phyloP scores from a whole-genome alignment of 2,329 filamentous ascomycete species.

The Microascus cirrosus region DNA sequence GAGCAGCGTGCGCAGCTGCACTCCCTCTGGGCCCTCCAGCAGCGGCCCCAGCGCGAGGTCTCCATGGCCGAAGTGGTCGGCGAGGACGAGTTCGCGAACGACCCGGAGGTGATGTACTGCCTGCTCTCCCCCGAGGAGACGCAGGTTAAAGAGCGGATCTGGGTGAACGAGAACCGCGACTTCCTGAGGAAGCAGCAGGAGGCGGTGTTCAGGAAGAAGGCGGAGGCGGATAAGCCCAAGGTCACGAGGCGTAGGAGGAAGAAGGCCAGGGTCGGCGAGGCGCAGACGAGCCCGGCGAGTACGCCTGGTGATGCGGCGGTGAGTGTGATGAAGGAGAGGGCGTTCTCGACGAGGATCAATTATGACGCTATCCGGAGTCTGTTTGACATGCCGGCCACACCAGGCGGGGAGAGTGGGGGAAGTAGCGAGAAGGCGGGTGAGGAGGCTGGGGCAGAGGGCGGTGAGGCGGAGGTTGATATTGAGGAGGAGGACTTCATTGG shows the following conservation, averaged over 20 bases:
- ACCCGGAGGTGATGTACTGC: slow-evolving; percentile 77
- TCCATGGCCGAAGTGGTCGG: slow-evolving; percentile 56
- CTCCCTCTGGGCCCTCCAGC: slow-evolving; percentile 37
- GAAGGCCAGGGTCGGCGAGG: slow-evolving; percentile 50
- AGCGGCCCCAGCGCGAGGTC: slow-evolving; percentile 33
- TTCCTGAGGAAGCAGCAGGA: slow-evolving; percentile 82
- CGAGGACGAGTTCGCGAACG: slow-evolving; percentile 77
- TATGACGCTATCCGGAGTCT: slow-evolving; percentile 52
- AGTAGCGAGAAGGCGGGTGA: slow-evolving; percentile 16
- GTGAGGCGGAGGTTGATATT: slow-evolving; percentile 20
- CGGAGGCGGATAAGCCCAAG: slow-evolving; percentile 45
- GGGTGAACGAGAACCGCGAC: slow-evolving; percentile 90
- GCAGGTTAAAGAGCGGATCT: slow-evolving; percentile 78
- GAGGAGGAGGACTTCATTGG: slow-evolving; percentile 23
- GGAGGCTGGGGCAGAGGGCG: slow-evolving; percentile 17
- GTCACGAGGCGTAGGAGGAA: slow-evolving; percentile 44
- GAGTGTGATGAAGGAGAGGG: slow-evolving; percentile 55
- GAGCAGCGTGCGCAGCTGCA: slow-evolving; percentile 43
- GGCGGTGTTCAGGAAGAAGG: slow-evolving; percentile 66
- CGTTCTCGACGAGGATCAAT: slow-evolving; percentile 65
- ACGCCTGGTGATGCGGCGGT: slow-evolving; percentile 60
- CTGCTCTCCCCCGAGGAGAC: slow-evolving; percentile 63
- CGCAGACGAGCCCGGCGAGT: slow-evolving; percentile 53
- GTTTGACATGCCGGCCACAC: slow-evolving; percentile 35
- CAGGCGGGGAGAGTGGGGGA: slow-evolving; percentile 39